Base-by-base conservation (phyloP, 1,284 basidiomycete species). In the Hortiboletus rubellus region DNA sequence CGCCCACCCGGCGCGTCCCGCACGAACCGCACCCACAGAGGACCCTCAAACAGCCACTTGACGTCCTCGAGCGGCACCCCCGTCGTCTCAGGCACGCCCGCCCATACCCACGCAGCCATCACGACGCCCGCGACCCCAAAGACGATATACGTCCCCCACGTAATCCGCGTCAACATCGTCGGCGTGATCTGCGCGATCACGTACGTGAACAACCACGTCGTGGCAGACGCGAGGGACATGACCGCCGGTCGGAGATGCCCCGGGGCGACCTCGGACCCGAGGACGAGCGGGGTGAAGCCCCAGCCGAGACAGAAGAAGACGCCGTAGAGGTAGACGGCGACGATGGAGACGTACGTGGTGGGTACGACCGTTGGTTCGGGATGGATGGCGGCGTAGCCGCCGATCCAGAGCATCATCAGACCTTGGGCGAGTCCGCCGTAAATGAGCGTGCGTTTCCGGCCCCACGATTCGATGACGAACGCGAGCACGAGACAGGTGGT, bases 121-220 rank as follows among this genome's bases (percentile, higher is more conserved):
- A 74, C 54, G 14, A 79, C 22, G 54, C 77, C 77, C 57, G 75
- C 75, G 37, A 76, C 62, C 0, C 81, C 82, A 52, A 82, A 83
- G 22, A 81, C 60, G 27, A 82, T 67, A 64, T 79, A 82, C 22
- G 82, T 83, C 34, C 80, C 82, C 65, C 80, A 82, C 8, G 61
- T 72, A 50, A 82, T 77, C 38, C 63, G 66, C 44, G 71, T 67
- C 36, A 82, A 70, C 79, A 83, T 79, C 54, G 74, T 77, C 7
- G 81, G 81, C 30, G 80, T 82, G 33, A 79, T 63, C 62, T 82
- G 79, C 6, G 79, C 77, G 22, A 82, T 78, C 34, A 74, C 78
- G 55, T 80, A 78, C 5, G 76, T 73, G 63, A 80, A 79, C 14
- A 81, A 62, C 79, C 78, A 79, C 55, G 78, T 80, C 47, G 22